Base-by-base conservation (phyloP, 2,329 filamentous ascomycete species). In the Claviceps sp. region DNA sequence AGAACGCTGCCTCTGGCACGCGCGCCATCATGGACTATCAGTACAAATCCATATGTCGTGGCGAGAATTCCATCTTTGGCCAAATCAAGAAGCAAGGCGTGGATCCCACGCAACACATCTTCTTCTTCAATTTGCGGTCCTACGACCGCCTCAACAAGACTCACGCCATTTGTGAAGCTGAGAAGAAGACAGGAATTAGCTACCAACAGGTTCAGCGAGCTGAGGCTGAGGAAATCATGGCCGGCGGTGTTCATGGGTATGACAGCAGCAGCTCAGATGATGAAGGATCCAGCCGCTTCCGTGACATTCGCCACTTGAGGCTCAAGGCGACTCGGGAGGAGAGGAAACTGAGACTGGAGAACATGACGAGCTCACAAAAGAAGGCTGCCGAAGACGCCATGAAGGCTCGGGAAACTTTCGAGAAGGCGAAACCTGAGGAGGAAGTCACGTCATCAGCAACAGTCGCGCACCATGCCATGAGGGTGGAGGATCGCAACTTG, bases 1-100 rank as follows among this genome's bases (percentile, higher is more conserved):
- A 89, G 13, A 82, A 87, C 59, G 88, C 86, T 20, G 91, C 91
- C 0, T 80, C 80, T 1, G 91, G 91, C 9, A 97, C 91, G 0
- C 72, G 88, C 47, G 91, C 90, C 11, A 98, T 97, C 61, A 97
- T 98, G 88, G 90, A 97, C 64, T 97, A 95, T 62, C 93, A 97
- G 64, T 98, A 93, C 74, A 95, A 94, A 68, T 95, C 88, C 0
- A 95, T 98, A 57, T 88, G 85, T 62, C 84, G 93, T 45, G 93
- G 93, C 5, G 85, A 94, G 56, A 76, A 97, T 63, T 95, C 88
- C 4, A 97, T 98, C 50, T 93, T 86, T 59, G 88, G 80, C 40
- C 83, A 86, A 62, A 81, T 96, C 52, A 68, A 67, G 45, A 79
- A 78, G 6, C 74, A 86, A 55, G 89, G 86, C 1, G 79, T 93